Base-by-base conservation (phyloP, 2,329 filamentous ascomycete species). In the Penicillium brasilianum region DNA sequence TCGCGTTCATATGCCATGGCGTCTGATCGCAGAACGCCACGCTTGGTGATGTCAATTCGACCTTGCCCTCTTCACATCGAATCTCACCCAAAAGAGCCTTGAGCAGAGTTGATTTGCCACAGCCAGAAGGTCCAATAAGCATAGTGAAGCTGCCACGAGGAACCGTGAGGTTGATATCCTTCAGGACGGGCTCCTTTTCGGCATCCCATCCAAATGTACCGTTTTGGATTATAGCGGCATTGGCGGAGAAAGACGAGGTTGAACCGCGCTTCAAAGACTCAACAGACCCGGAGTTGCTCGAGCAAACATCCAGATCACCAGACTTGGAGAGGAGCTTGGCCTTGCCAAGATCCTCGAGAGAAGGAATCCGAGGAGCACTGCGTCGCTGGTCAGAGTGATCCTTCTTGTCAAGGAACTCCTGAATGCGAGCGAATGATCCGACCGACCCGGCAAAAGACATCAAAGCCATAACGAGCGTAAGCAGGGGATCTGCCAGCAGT, bases 81-180 rank as follows among this genome's bases (percentile, higher is more conserved):
- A 78, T 72, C 60, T 83, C 81, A 25, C 81, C 79, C 0, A 83
- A 74, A 16, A 83, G 66, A 18, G 76, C 74, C 59, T 81, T 80
- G 5, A 82, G 73, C 4, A 85, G 67, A 4, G 82, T 83, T 20
- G 83, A 84, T 61, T 85, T 85, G 4, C 83, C 83, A 60, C 80
- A 83, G 5, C 81, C 83, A 25, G 83, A 80, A 16, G 83, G 82
- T 16, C 82, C 83, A 58, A 84, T 74, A 10, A 84, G 67, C 69
- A 83, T 80, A 28, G 79, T 82, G 52, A 83, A 75, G 59, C 78
- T 80, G 37, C 76, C 76, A 20, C 75, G 76, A 25, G 78, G 73
- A 34, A 83, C 71, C 8, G 66, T 71, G 36, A 83, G 64, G 8
- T 74, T 77, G 57, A 83, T 77, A 16, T 73, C 71, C 37, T 78